These are phyloP conservation scores for Fraxinus americana DNA, from an alignment of 257 asterid genomes.

Conservation along the genomic window DNA sequence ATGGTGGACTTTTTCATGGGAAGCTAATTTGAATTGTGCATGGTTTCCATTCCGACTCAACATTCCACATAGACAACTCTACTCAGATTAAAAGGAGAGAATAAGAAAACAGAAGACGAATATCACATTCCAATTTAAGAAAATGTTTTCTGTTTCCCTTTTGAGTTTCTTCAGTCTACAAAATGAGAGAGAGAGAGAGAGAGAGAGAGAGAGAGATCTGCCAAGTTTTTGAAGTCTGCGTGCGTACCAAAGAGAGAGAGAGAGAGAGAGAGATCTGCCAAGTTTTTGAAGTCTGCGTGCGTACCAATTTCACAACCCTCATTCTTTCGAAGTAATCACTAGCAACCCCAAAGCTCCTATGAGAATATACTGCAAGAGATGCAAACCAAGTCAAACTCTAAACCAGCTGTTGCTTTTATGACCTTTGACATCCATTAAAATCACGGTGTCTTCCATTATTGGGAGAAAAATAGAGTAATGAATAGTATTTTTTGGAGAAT, in stretches of 20 bases:
- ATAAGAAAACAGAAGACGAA: background rate
- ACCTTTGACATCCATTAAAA: too few relatives aligned
- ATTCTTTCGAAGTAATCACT: conserved; percentile 93
- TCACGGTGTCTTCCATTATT: too few relatives aligned
- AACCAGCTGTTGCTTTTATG: background rate
- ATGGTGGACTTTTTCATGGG: too few relatives aligned
- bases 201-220: too few relatives aligned
- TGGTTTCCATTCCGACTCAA: too few relatives aligned
- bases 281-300: background rate
- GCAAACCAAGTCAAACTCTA: conserved; percentile 17
- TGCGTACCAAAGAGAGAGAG: background rate
- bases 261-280: conserved; percentile 21
- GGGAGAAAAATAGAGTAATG: too few relatives aligned
- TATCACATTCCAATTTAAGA: conserved; percentile 12
- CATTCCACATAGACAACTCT: too few relatives aligned
- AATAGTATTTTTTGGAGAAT: too few relatives aligned
- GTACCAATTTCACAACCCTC: conserved; percentile 17
- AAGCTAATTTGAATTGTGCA: too few relatives aligned
- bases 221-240: too few relatives aligned
- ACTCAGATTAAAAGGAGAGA: background rate
- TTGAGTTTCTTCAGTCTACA: conserved; percentile 22
- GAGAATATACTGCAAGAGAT: conserved; percentile 70
- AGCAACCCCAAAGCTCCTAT: conserved; percentile 91
- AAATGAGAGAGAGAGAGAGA: conserved; percentile 20
- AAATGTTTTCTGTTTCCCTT: background rate